Base-by-base conservation (phyloP, 257 asterid species). In the Ilex asprella region DNA sequence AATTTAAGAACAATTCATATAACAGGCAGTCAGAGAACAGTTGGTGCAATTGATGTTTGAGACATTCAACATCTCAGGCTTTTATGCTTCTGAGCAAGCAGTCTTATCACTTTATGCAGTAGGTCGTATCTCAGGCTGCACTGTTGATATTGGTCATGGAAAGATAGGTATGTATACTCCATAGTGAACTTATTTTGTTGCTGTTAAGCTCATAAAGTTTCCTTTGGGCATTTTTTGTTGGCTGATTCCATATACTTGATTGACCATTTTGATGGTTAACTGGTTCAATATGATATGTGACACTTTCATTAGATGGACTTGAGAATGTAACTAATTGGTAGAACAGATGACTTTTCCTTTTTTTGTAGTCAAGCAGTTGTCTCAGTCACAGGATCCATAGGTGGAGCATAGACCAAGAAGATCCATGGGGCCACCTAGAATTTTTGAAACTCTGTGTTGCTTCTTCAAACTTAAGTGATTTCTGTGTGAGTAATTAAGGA, bases 41-140 rank as follows among this genome's bases (percentile, higher is more conserved):
- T 69, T 91, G 86, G 96, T 91, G 82, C 98, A 91, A 54, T 41
- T 91, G 88, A 86, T 91, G 98, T 91, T 91, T 78, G 98, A 91
- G 64, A 91, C 86, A 8, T 91, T 91, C 78, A 88, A 91, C 60
- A 79, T 91, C 64, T 84, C 95, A 30, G 98, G 98, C 43, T 91
- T 91, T 76, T 91, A 81, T 75, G 96, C 98, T 53, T 80, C 91
- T 65, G 98, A 91, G 84, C 98, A 91, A 78, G 94, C 96, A 56
- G 98, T 91, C 50, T 64, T 88, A 47, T 91, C 98, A 41, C 98
- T 88, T 64, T 91, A 91, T 84, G 96, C 96, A 12, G 94, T 86
- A 15, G 95, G 97, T 58, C 94, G 97, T 62, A 89, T 89, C 75
- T 89, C 97, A 14, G 97, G 97, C 65, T 89, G 97, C 80, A 76